Evolutionary conservation across 1,284 basidiomycete species (phyloP).

Genomic region (Filobasidium uniguttulatum): DNA sequence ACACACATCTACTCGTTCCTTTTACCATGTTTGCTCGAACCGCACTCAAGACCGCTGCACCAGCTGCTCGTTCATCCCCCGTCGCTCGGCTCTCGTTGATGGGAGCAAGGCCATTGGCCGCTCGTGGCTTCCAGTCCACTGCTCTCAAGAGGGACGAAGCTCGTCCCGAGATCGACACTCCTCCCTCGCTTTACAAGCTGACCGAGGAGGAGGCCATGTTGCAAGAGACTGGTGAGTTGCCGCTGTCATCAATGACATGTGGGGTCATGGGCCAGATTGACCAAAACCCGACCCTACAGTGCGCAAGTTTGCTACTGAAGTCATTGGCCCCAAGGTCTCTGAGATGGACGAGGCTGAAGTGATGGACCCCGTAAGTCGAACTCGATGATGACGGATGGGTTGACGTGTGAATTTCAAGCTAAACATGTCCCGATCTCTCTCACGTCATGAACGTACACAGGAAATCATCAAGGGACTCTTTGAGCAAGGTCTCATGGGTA

Average conservation of each 20-base stretch:
- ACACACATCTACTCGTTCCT: too few species aligned
- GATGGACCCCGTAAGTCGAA: constrained; percentile 59
- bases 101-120: too few species aligned
- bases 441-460: constrained; percentile 4
- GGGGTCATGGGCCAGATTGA: background rate
- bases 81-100: background rate
- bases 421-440: background rate
- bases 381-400: too few species aligned
- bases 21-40: too few species aligned
- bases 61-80: background rate
- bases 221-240: constrained; percentile 58
- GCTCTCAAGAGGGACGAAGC: constrained; percentile 21
- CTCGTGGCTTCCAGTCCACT: constrained; percentile 18
- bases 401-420: too few species aligned
- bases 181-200: constrained; percentile 50
- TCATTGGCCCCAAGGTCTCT: constrained; percentile 76
- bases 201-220: constrained; percentile 87
- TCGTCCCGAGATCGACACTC: constrained; percentile 29
- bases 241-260: background rate
- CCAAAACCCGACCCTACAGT: constrained; percentile 44
- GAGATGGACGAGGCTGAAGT: constrained; percentile 97
- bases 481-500: constrained; percentile 94
- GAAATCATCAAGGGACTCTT: constrained; percentile 76
- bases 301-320: constrained; percentile 71
- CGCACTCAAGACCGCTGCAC: too few species aligned